Conservation (phyloP, 345 rosid species). For the Luvunga scandens region DNA sequence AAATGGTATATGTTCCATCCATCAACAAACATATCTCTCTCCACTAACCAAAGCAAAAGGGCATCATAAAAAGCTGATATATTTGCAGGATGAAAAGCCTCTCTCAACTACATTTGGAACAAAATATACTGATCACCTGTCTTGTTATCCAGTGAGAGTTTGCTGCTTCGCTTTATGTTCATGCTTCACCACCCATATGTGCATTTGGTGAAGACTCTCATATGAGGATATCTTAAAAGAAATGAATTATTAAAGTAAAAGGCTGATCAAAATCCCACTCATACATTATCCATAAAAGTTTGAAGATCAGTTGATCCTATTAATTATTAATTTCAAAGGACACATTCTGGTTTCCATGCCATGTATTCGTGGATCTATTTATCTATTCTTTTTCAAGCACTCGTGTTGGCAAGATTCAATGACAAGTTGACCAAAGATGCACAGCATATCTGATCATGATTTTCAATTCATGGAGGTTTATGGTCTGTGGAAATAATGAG, state of each 20-base stretch:
- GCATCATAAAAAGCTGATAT: slow-evolving; percentile 52
- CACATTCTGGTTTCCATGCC: not conserved
- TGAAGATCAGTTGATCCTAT: not conserved
- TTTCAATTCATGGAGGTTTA: not conserved
- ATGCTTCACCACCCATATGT: slow-evolving; percentile 6
- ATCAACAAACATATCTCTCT: slow-evolving; percentile 30
- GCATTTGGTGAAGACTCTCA: slow-evolving; percentile 18
- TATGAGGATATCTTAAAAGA: slow-evolving; percentile 18
- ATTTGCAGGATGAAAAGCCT: slow-evolving; percentile 42
- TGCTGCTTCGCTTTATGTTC: slow-evolving; percentile 10
- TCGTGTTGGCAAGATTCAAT: slow-evolving; percentile 2
- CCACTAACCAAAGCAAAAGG: slow-evolving; percentile 48
- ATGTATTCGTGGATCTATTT: not conserved
- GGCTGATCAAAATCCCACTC: slow-evolving; percentile 5
- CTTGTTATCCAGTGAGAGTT: slow-evolving; percentile 20
- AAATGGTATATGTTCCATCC: slow-evolving; percentile 53
- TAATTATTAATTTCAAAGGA: not conserved
- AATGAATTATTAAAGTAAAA: slow-evolving; percentile 18
- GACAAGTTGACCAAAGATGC: not conserved
- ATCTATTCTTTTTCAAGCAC: not conserved
- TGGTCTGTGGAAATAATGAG: not conserved
- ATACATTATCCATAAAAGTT: not conserved
- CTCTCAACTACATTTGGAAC: slow-evolving; percentile 28
- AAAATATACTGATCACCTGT: slow-evolving; percentile 26
- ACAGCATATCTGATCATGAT: not conserved